These are phyloP conservation scores for Inga oerstediana DNA, from an alignment of 306 rosid genomes.

Conservation along the genomic window DNA sequence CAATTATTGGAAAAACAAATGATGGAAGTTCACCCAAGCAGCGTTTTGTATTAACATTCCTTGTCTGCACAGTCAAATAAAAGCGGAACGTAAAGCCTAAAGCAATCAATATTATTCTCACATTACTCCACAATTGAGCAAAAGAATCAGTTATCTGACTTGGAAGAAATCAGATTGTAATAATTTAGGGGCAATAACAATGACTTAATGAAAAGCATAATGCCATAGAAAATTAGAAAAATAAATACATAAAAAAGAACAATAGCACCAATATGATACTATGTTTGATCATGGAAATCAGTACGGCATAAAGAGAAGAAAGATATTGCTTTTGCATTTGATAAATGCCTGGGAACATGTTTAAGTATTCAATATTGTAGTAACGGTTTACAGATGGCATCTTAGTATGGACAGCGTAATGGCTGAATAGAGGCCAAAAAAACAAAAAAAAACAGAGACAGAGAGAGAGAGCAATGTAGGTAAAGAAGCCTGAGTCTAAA, in stretches of 20 bases:
- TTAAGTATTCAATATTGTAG: not conserved
- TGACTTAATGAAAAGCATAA: slow-evolving; percentile 1
- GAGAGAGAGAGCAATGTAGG: not conserved
- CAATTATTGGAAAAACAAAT: slow-evolving; percentile 66
- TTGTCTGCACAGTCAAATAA: slow-evolving; percentile 54
- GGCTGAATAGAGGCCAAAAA: not conserved
- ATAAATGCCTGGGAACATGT: not conserved
- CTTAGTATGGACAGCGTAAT: not conserved
- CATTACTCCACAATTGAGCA: not conserved
- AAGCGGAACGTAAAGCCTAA: slow-evolving; percentile 9
- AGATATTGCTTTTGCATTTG: not conserved
- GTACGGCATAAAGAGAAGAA: not conserved
- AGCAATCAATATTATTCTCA: slow-evolving; percentile 30
- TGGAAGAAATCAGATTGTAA: slow-evolving; percentile 3
- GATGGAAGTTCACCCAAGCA: slow-evolving; percentile 79
- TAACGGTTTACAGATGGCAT: not conserved
- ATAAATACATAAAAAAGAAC: not conserved
- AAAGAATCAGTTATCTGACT: slow-evolving; percentile 12
- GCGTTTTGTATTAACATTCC: slow-evolving; percentile 73
- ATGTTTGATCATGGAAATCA: not conserved
- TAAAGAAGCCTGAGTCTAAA: not conserved
- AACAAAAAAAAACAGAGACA: not conserved
- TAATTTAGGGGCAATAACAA: slow-evolving; percentile 9
- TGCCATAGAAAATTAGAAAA: not conserved
- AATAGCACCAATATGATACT: not conserved